Base-by-base conservation (phyloP, 306 rosid genomes). In the Biancaea sappan region DNA sequence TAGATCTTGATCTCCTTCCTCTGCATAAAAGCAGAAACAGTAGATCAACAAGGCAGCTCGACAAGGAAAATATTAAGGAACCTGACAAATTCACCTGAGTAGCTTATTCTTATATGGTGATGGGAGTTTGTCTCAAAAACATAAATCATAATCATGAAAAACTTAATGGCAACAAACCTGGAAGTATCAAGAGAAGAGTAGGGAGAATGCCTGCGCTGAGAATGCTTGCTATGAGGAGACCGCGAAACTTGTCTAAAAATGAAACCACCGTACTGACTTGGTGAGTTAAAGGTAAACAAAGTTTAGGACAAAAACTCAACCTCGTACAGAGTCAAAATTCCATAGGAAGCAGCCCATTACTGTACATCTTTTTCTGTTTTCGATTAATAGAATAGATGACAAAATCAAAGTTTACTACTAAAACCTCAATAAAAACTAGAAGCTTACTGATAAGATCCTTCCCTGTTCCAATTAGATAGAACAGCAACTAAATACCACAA, bases 191-290 rank as follows among this genome's bases (percentile, higher is more conserved):
- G 91, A 92, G 98, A 92, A 90, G 92, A 82, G 84, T 90, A 90
- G 89, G 97, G 96, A 85, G 99, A 95, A 92, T 90, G 99, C 92
- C 97, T 88, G 96, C 90, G 94, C 86, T 92, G 99, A 80, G 97
- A 88, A 91, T 88, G 98, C 99, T 95, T 95, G 99, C 97, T 92
- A 95, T 88, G 91, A 63, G 98, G 99, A 80, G 99, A 95, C 98
- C 97, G 88, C 94, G 89, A 95, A 88, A 95, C 91, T 88, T 88
- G 99, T 95, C 99, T 95, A 95, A 88, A 95, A 95, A 92, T 83
- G 87, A 86, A 92, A 92, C 88, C 92, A 92, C 91, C 89, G 89
- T 88, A 88, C 97, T 90, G 81, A 83, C 86, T 86, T 82, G 84
- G 93, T 90, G 86, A 95, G 96, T 84, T 88, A 81, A 80, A 34